These are phyloP conservation scores for Aaosphaeria pasadenensis DNA, from an alignment of 2,329 filamentous ascomycete species.

Conservation along the genomic window DNA sequence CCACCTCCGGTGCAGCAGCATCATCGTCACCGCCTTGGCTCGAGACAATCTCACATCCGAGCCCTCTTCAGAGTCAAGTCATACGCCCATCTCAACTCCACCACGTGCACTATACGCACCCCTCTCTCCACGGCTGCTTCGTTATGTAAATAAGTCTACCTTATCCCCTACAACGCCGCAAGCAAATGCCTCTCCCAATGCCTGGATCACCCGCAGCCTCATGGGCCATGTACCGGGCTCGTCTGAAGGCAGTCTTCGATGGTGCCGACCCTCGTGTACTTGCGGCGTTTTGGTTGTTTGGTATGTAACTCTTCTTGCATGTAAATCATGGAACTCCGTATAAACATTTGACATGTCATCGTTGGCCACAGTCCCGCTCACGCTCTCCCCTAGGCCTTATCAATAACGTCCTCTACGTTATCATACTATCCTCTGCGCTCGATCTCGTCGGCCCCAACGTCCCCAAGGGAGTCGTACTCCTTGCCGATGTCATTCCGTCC, in stretches of 20 bases:
- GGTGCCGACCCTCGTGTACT: conserved; percentile 70
- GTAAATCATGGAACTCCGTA: background rate
- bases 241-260: conserved; percentile 61
- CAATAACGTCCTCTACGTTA: conserved; percentile 97
- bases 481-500: conserved; percentile 87
- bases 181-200: conserved; percentile 47
- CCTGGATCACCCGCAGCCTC: conserved; percentile 61
- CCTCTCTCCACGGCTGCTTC: too few species aligned
- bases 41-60: too few species aligned
- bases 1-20: too few species aligned
- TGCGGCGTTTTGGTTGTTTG: conserved; percentile 89
- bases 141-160: background rate
- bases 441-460: conserved; percentile 85
- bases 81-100: too few species aligned
- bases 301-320: conserved; percentile 49
- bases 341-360: background rate
- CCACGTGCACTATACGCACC: too few species aligned
- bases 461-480: conserved; percentile 88
- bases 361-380: background rate
- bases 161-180: background rate
- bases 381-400: conserved; percentile 63
- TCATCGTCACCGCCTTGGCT: too few species aligned
- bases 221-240: conserved; percentile 70
- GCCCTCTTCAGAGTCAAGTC: too few species aligned
- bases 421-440: conserved; percentile 91